Evolutionary conservation across 495 filamentous ascomycete genomes (phyloP).

Genomic region (Hypomontagnella submonticulosa): DNA sequence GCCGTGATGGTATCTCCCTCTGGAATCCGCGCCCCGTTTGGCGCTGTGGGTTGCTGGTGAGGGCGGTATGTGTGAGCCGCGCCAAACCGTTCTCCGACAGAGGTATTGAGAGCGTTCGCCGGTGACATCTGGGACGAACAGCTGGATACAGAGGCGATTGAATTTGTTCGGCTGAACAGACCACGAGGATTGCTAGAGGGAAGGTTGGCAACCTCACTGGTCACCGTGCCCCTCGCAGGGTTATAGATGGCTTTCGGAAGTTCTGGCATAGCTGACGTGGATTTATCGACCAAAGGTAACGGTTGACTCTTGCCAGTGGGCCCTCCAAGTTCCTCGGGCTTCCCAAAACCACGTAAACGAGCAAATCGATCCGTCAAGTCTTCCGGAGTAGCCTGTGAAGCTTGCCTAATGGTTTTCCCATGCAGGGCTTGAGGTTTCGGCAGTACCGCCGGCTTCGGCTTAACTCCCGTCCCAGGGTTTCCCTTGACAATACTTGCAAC

Average conservation of each 20-base stretch:
- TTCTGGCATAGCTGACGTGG: slow-evolving; percentile 70
- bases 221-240: slow-evolving; percentile 69
- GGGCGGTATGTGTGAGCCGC: slow-evolving; percentile 47
- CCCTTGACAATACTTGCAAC: neutral
- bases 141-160: slow-evolving; percentile 51
- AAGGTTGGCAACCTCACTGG: slow-evolving; percentile 61
- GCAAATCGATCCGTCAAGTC: slow-evolving; percentile 69
- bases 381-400: slow-evolving; percentile 40
- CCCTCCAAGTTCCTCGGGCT: slow-evolving; percentile 47
- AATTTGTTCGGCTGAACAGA: slow-evolving; percentile 61
- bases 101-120: slow-evolving; percentile 31
- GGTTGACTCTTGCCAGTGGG: slow-evolving; percentile 66
- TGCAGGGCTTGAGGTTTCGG: slow-evolving; percentile 73
- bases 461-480: slow-evolving; percentile 15
- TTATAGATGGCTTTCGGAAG: slow-evolving; percentile 88
- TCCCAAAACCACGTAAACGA: slow-evolving; percentile 58
- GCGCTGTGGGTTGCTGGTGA: slow-evolving; percentile 41
- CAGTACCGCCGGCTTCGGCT: slow-evolving; percentile 63
- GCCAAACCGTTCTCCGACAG: slow-evolving; percentile 46
- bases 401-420: slow-evolving; percentile 59
- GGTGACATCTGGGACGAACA: slow-evolving; percentile 37
- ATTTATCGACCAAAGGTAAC: slow-evolving; percentile 65
- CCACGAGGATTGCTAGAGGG: slow-evolving; percentile 60
- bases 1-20: slow-evolving; percentile 71
- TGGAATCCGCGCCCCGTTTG: slow-evolving; percentile 55